A percentile compares a stretch with the other conserved stretches of the same genome.
Conservation (phyloP, 2,329 filamentous ascomycete species). For the Stemphylium beticola region DNA sequence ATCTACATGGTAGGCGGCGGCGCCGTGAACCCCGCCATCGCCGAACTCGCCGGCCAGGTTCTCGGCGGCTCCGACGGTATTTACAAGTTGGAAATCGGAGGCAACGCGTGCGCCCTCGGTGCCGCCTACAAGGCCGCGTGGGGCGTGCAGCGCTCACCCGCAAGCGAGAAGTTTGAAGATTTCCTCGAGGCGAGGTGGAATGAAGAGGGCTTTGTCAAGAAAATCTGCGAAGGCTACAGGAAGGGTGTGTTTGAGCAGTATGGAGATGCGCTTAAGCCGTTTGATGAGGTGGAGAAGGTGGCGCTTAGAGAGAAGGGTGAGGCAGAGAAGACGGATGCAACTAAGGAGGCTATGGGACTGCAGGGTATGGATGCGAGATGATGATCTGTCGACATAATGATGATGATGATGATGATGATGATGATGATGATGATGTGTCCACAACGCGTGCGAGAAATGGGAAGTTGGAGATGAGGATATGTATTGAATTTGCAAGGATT, state of each 20-base stretch:
- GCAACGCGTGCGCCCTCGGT: slow-evolving; percentile 92
- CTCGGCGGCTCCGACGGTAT: slow-evolving; percentile 89
- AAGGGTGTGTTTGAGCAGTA: slow-evolving; percentile 78
- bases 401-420: background rate
- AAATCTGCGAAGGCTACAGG: slow-evolving; percentile 81
- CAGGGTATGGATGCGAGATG: slow-evolving; percentile 9
- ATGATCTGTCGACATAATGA: background rate
- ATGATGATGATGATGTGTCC: background rate
- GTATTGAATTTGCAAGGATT: too few relatives aligned
- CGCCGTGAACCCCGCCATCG: slow-evolving; percentile 87
- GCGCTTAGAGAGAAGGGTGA: slow-evolving; percentile 14
- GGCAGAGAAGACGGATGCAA: slow-evolving; percentile 1
- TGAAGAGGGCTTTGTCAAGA: slow-evolving; percentile 81
- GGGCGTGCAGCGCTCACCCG: slow-evolving; percentile 72
- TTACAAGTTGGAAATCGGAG: slow-evolving; percentile 90
- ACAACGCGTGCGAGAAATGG: too few relatives aligned
- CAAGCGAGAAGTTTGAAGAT: slow-evolving; percentile 80
- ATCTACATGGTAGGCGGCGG: slow-evolving; percentile 96
- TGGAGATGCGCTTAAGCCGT: slow-evolving; percentile 75
- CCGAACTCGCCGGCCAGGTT: slow-evolving; percentile 82
- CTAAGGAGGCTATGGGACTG: slow-evolving; percentile 7
- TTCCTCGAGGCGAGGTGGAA: slow-evolving; percentile 84
- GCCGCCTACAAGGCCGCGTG: slow-evolving; percentile 96
- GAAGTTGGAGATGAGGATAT: too few relatives aligned
- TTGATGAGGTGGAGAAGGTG: slow-evolving; percentile 47